Conservation (phyloP, 345 rosid genomes). For the Citrus mangshanensis region DNA sequence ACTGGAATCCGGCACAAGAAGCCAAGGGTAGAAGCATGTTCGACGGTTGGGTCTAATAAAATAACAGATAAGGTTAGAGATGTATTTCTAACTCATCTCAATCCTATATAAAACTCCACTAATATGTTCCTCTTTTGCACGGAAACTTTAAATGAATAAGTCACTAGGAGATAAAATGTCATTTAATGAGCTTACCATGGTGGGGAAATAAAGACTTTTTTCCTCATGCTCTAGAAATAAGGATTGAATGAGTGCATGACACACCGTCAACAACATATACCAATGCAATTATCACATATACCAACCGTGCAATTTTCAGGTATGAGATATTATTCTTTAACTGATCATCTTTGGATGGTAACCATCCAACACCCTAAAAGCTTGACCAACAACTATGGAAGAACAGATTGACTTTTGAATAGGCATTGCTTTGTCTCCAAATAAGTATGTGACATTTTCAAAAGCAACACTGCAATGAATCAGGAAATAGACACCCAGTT, state of each 20-base stretch:
- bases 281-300: not conserved
- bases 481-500: not conserved
- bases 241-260: not conserved
- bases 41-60: not conserved
- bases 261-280: not conserved
- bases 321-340: not conserved
- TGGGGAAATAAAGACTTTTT: not conserved
- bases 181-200: not conserved
- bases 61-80: not conserved
- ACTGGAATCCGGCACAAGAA: not conserved
- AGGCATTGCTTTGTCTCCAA: not conserved
- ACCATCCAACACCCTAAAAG: not conserved
- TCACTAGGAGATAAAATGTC: not conserved
- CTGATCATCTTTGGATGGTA: not conserved
- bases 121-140: not conserved
- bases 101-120: not conserved
- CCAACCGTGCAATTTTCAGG: not conserved
- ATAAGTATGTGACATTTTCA: not conserved
- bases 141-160: not conserved
- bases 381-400: not conserved
- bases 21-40: not conserved
- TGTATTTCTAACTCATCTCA: not conserved
- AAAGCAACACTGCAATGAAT: not conserved
- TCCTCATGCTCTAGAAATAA: not conserved
- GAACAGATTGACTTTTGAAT: not conserved